Percentiles rank a stretch among this genome's conserved stretches.
Conservation (phyloP, 345 rosid genomes). For the Bruguiera parviflora region DNA sequence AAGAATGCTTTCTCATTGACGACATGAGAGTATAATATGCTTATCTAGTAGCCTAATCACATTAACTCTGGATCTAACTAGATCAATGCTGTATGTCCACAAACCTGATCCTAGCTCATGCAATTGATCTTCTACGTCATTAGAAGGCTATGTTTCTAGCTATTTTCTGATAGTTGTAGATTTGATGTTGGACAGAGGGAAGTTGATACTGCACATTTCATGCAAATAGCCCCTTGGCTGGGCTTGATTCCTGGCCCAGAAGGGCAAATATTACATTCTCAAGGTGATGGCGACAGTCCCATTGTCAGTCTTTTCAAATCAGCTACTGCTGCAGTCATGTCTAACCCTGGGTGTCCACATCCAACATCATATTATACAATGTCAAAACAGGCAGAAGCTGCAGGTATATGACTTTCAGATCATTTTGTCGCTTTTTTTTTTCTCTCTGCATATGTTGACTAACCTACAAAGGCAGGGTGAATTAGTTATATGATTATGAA, state of each 20-base stretch:
- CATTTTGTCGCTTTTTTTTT: not conserved
- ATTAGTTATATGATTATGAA: not conserved
- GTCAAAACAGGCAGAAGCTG: slow-evolving; percentile 99
- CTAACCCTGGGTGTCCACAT: slow-evolving; percentile 68
- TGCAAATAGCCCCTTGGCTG: slow-evolving; percentile 97
- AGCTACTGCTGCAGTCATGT: slow-evolving; percentile 67
- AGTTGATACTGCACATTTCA: slow-evolving; percentile 74
- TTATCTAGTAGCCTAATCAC: not conserved
- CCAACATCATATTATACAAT: slow-evolving; percentile 83
- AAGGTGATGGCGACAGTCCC: slow-evolving; percentile 86
- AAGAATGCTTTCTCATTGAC: too few relatives aligned
- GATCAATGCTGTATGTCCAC: slow-evolving; percentile 6
- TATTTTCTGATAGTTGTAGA: slow-evolving; percentile 23
- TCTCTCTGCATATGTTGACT: not conserved
- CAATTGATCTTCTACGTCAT: slow-evolving; percentile 10
- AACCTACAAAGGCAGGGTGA: not conserved
- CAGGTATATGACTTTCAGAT: slow-evolving; percentile 46
- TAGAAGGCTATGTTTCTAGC: slow-evolving; percentile 6
- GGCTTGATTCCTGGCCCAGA: slow-evolving; percentile 79
- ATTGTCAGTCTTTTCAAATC: slow-evolving; percentile 83
- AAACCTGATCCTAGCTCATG: slow-evolving; percentile 5
- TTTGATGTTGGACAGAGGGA: slow-evolving; percentile 60
- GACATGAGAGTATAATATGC: too few relatives aligned
- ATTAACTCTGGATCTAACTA: not conserved
- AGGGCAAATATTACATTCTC: slow-evolving; percentile 79